Base-by-base conservation (phyloP, 2,329 filamentous ascomycete genomes). In the Fusarium cicatricum region DNA sequence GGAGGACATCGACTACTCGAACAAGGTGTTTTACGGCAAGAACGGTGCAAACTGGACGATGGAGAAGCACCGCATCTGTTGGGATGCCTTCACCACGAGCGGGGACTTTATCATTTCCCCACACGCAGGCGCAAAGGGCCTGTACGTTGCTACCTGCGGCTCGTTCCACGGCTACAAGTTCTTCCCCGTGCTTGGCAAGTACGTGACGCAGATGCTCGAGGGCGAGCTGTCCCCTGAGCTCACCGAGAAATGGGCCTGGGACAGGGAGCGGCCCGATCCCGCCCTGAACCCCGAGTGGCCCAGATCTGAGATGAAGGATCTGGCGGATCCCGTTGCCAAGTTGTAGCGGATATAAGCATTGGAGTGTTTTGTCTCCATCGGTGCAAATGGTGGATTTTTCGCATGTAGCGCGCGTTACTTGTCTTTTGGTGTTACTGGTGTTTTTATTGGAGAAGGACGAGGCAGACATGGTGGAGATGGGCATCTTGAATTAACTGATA, bases 131-230 rank as follows among this genome's bases (percentile, higher is more conserved):
- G 82, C 67, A 16, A 69, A 69, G 41, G 85, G 85, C 17, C 72
- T 90, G 0, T 89, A 83, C 62, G 66, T 90, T 2, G 87, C 86
- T 0, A 85, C 84, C 0, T 86, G 85, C 11, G 87, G 87, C 7
- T 88, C 85, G 0, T 88, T 89, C 64, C 87, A 90, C 71, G 82
- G 84, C 14, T 89, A 81, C 77, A 89, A 90, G 71, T 89, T 90
- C 71, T 80, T 90, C 52, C 87, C 87, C 0, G 80, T 84, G 3
- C 80, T 88, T 21, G 86, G 87, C 5, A 83, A 82, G 61, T 89
- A 89, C 62, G 77, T 87, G 23, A 69, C 80, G n/a, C 79, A 84
- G 64, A 82, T 82, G 85, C 72, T 78, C 23, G 80, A 80, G 62
- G 80, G 72, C 11, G 59, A 71, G 12, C 69, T 86, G 15, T 70